Evolutionary conservation across 805 yeast species (phyloP).

Genomic region (Yamadazyma nakazawae): DNA sequence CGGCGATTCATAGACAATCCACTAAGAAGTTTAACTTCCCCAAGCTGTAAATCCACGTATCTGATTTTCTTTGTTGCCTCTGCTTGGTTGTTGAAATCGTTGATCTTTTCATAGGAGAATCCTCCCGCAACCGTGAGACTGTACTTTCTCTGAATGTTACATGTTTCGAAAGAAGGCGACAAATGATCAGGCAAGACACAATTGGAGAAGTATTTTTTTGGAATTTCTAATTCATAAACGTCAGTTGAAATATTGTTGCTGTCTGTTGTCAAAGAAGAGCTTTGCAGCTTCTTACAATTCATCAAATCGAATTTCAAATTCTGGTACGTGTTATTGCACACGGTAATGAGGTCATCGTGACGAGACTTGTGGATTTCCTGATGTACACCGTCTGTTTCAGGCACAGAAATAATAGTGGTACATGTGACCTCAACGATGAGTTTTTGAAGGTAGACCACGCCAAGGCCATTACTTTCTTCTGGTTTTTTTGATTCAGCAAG

Average conservation of each 20-base stretch:
- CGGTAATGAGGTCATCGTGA: slow-evolving; percentile 20
- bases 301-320: slow-evolving; percentile 40
- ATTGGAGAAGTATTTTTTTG: slow-evolving; percentile 34
- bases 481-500: slow-evolving; percentile 28
- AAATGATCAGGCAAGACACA: slow-evolving; percentile 46
- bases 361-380: slow-evolving; percentile 25
- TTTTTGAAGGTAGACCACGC: slow-evolving; percentile 41
- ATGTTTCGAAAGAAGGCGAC: slow-evolving; percentile 54
- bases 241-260: slow-evolving; percentile 2
- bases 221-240: slow-evolving; percentile 43
- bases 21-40: slow-evolving; percentile 32
- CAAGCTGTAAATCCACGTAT: slow-evolving; percentile 28
- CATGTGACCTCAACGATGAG: slow-evolving; percentile 31
- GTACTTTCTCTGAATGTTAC: slow-evolving; percentile 47
- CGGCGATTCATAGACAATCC: slow-evolving; percentile 25
- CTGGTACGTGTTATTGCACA: slow-evolving; percentile 32
- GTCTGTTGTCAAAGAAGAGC: slow-evolving; percentile 19
- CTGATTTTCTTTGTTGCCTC: slow-evolving; percentile 21
- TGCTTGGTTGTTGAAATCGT: slow-evolving; percentile 17
- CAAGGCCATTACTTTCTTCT: slow-evolving; percentile 47
- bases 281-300: slow-evolving; percentile 25
- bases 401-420: slow-evolving; percentile 25
- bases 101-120: slow-evolving; percentile 23
- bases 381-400: slow-evolving; percentile 20
- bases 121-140: slow-evolving; percentile 20